Conservation (phyloP, 2,329 filamentous ascomycete genomes). For the Clonostachys rhizophaga region DNA sequence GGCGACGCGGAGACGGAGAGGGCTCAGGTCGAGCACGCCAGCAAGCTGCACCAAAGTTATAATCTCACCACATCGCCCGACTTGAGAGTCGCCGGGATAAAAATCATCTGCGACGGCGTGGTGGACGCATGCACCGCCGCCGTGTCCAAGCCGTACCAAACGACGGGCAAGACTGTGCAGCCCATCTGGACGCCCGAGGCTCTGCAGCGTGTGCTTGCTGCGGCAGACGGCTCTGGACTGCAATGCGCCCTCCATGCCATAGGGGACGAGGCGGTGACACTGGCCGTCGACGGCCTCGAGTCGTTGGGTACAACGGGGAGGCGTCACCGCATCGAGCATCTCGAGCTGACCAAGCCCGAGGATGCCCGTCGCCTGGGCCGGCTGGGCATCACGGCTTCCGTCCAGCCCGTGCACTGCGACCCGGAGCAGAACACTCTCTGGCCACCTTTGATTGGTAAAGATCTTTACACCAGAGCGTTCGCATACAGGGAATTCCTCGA, state of each 20-base stretch:
- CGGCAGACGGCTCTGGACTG: constrained; percentile 44
- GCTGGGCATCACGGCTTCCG: constrained; percentile 52
- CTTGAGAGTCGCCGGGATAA: constrained; percentile 49
- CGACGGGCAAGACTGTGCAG: constrained; percentile 12
- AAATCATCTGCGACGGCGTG: constrained; percentile 59
- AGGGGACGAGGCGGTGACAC: constrained; percentile 52
- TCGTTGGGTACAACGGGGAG: constrained; percentile 30
- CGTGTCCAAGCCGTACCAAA: constrained; percentile 49
- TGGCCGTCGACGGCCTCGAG: constrained; percentile 50
- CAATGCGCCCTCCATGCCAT: constrained; percentile 62
- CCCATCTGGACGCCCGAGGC: constrained; percentile 49
- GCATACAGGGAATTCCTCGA: constrained; percentile 54
- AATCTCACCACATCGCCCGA: constrained; percentile 16
- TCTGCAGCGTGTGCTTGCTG: constrained; percentile 47
- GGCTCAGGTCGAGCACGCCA: constrained; percentile 35
- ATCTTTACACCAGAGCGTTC: constrained; percentile 50
- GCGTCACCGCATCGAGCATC: constrained; percentile 58
- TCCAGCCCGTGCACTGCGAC: constrained; percentile 52
- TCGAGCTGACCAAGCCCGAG: constrained; percentile 49
- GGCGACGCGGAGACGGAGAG: constrained; percentile 25
- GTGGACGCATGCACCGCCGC: constrained; percentile 60
- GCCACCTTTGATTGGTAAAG: constrained; percentile 46
- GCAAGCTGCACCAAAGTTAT: constrained; percentile 26
- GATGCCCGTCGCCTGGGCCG: constrained; percentile 52
- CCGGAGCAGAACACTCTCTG: constrained; percentile 56